Conservation (phyloP, 352 stramenopile species). For the Globisporangium spiculum region DNA sequence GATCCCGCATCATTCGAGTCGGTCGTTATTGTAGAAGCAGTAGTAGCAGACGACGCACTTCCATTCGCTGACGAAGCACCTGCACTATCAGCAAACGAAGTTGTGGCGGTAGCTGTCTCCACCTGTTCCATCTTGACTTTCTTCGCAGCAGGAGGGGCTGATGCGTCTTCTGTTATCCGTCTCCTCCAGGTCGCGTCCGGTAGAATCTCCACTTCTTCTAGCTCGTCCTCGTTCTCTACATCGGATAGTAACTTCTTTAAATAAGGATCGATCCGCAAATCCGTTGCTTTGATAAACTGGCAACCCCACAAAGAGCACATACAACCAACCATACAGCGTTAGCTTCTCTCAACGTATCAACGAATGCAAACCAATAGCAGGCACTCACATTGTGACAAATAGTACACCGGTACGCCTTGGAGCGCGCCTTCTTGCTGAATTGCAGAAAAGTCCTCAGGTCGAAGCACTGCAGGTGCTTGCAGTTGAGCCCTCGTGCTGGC, state of each 20-base stretch:
- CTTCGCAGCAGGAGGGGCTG: conserved; percentile 40
- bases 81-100: background rate
- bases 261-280: conserved; percentile 89
- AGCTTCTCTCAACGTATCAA: background rate
- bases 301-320: conserved; percentile 4
- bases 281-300: conserved; percentile 85
- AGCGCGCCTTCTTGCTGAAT: conserved; percentile 87
- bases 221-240: conserved; percentile 73
- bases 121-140: conserved; percentile 51
- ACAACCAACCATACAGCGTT: conserved; percentile 5
- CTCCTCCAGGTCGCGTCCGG: conserved; percentile 81
- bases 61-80: background rate
- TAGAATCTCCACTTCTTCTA: conserved; percentile 91
- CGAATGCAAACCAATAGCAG: background rate
- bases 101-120: conserved; percentile 10
- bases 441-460: conserved; percentile 92
- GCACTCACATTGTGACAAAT: conserved; percentile 85
- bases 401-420: conserved; percentile 88
- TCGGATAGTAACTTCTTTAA: conserved; percentile 87
- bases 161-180: conserved; percentile 47
- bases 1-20: conserved; percentile 22
- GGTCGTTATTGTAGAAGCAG: conserved; percentile 9
- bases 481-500: conserved; percentile 87
- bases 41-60: conserved; percentile 8
- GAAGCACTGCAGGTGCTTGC: conserved; percentile 96